A percentile compares a stretch with the other conserved stretches of the same genome.
phyloP scores from a whole-genome alignment of 2,329 filamentous ascomycete genomes.

The Celoporthe dispersa region DNA sequence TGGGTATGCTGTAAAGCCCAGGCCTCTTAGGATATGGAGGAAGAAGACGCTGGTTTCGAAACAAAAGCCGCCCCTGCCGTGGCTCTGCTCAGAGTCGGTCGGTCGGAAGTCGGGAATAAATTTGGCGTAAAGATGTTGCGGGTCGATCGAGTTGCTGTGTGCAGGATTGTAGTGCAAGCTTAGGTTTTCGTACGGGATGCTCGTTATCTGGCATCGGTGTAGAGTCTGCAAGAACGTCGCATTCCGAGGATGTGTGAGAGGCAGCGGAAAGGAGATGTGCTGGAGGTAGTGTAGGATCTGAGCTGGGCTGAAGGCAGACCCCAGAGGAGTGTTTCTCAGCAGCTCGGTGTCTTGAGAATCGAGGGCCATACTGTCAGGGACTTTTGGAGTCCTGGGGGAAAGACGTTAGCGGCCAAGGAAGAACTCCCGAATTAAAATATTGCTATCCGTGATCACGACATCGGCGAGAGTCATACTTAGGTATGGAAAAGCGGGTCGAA shows the following conservation, averaged over 20 bases:
- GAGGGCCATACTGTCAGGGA: neutral
- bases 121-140: constrained; percentile 53
- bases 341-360: neutral
- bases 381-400: neutral
- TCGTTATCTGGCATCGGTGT: constrained; percentile 52
- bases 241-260: constrained; percentile 31
- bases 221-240: constrained; percentile 45
- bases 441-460: constrained; percentile 2
- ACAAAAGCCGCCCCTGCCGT: constrained; percentile 60
- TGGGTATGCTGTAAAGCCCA: constrained; percentile 38
- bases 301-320: constrained; percentile 19
- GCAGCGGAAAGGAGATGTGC: constrained; percentile 25
- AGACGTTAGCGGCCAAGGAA: neutral
- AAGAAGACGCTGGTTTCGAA: constrained; percentile 64
- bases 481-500: too few relatives aligned
- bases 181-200: constrained; percentile 62
- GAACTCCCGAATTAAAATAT: neutral
- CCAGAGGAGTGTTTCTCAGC: neutral
- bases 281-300: constrained; percentile 22
- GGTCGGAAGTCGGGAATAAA: constrained; percentile 43
- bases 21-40: constrained; percentile 34
- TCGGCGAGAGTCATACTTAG: constrained; percentile 9
- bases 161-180: constrained; percentile 53
- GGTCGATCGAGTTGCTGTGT: constrained; percentile 48
- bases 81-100: constrained; percentile 34